phyloP scores from a whole-genome alignment of 768 basidiomycete genomes.

The Pleurotus pulmonarius region DNA sequence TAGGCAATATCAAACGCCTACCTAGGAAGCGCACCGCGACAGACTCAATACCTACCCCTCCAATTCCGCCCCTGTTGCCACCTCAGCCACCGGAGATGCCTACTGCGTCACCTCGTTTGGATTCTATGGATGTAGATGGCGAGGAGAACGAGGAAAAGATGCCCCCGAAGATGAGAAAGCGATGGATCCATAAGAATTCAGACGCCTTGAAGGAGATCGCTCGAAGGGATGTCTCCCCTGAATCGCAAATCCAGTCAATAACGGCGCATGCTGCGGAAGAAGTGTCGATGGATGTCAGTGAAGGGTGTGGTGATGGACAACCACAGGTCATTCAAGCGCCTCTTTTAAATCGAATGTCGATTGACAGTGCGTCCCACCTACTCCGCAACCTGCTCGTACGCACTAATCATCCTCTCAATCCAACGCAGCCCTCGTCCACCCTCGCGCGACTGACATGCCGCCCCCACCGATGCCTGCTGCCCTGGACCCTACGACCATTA shows the following conservation, averaged over 20 bases:
- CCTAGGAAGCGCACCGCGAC: conserved; percentile 2
- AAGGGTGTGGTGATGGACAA: too few species aligned
- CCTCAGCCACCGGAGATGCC: conserved; percentile 6
- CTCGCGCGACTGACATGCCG: conserved; percentile 31
- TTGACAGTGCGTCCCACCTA: background rate
- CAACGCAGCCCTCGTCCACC: background rate
- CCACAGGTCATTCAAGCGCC: too few species aligned
- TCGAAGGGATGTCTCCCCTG: background rate
- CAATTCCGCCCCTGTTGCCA: background rate
- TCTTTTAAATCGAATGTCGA: background rate
- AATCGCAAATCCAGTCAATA: too few species aligned
- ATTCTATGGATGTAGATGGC: background rate
- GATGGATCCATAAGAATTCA: conserved; percentile 31
- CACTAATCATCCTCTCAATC: conserved; percentile 15
- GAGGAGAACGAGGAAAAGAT: conserved; percentile 34
- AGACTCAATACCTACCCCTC: conserved; percentile 7
- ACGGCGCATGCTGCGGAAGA: background rate
- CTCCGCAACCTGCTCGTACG: background rate
- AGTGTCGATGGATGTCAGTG: too few species aligned
- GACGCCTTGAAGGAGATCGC: conserved; percentile 19
- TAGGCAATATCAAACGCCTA: background rate
- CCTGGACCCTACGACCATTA: conserved; percentile 33
- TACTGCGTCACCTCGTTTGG: background rate
- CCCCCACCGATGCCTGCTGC: conserved; percentile 48
- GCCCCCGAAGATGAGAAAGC: conserved; percentile 65